These are phyloP conservation scores for Phytopythium oedochilum DNA, from an alignment of 352 stramenopile genomes.

Conservation along the genomic window DNA sequence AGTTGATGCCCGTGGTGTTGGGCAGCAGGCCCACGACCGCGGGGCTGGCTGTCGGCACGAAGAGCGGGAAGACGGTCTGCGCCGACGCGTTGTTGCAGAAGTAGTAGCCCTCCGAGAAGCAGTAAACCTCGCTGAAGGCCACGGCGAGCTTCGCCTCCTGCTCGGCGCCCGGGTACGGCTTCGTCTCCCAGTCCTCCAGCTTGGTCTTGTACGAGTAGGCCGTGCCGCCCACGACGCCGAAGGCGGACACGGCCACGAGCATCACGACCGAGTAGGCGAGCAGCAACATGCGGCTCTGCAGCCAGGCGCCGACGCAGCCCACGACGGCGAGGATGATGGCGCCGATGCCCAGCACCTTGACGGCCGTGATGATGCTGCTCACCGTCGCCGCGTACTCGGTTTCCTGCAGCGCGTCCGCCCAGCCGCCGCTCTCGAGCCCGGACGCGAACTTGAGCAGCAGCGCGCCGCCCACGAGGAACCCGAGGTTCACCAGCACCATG, in stretches of 20 bases:
- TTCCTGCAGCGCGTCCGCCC: constrained; percentile 65
- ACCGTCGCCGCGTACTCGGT: constrained; percentile 63
- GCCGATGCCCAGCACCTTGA: constrained; percentile 46
- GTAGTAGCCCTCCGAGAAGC: constrained; percentile 78
- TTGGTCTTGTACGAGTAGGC: constrained; percentile 73
- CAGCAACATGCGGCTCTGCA: constrained; percentile 64
- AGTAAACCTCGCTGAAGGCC: constrained; percentile 83
- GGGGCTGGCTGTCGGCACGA: constrained; percentile 45
- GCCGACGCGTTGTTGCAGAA: constrained; percentile 80
- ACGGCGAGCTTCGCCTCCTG: constrained; percentile 54
- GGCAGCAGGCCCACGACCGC: constrained; percentile 40
- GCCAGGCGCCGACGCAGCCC: constrained; percentile 58
- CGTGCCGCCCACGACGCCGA: constrained; percentile 60
- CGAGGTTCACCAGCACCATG: constrained; percentile 74
- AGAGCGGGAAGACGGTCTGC: constrained; percentile 47
- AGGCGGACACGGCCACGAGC: constrained; percentile 64
- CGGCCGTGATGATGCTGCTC: constrained; percentile 32
- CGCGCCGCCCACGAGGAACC: constrained; percentile 56
- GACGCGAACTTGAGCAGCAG: constrained; percentile 62
- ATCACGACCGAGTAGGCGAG: constrained; percentile 72
- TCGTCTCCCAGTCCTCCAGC: constrained; percentile 49
- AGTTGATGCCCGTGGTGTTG: constrained; percentile 52
- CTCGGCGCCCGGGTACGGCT: constrained; percentile 42
- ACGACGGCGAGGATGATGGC: constrained; percentile 57
- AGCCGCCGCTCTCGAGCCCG: constrained; percentile 56